phyloP scores from a whole-genome alignment of 2,329 filamentous ascomycete genomes.

The Cadophora luteo-olivacea region DNA sequence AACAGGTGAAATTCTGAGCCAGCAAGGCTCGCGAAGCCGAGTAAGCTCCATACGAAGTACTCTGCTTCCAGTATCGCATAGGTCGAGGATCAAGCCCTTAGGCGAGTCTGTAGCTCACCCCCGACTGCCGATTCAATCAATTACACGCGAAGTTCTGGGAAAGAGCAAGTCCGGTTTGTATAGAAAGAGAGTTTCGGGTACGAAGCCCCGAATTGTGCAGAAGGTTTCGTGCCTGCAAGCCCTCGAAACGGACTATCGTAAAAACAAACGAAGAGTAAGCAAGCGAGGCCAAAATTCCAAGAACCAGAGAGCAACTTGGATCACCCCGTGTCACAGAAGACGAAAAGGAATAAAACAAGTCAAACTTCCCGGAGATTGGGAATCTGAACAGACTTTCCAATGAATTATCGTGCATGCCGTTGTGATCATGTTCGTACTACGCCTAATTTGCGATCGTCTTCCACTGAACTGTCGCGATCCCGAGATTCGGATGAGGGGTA shows the following conservation, averaged over 20 bases:
- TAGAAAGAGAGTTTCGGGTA: background rate
- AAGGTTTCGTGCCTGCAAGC: constrained; percentile 3
- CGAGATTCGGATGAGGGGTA: background rate
- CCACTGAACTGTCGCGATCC: constrained; percentile 1
- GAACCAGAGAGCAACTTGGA: background rate
- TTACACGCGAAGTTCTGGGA: background rate
- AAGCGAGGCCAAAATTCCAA: background rate
- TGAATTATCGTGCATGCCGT: constrained; percentile 6
- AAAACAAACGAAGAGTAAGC: background rate
- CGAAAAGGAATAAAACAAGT: background rate
- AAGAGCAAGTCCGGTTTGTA: background rate
- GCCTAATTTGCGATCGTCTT: background rate
- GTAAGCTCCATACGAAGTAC: too few relatives aligned
- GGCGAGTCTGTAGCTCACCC: too few relatives aligned
- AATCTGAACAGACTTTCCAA: background rate
- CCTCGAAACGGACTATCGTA: background rate
- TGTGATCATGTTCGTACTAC: background rate
- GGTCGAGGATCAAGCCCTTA: too few relatives aligned
- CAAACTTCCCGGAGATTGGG: background rate
- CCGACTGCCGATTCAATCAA: background rate
- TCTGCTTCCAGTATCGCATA: too few relatives aligned
- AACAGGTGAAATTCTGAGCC: too few relatives aligned
- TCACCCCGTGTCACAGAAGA: constrained; percentile 2
- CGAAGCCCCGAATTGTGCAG: background rate
- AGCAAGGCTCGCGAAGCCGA: too few relatives aligned